These are phyloP conservation scores for Wickerhamiella vanderwaltii DNA, from an alignment of 805 yeast genomes.

Conservation along the genomic window DNA sequence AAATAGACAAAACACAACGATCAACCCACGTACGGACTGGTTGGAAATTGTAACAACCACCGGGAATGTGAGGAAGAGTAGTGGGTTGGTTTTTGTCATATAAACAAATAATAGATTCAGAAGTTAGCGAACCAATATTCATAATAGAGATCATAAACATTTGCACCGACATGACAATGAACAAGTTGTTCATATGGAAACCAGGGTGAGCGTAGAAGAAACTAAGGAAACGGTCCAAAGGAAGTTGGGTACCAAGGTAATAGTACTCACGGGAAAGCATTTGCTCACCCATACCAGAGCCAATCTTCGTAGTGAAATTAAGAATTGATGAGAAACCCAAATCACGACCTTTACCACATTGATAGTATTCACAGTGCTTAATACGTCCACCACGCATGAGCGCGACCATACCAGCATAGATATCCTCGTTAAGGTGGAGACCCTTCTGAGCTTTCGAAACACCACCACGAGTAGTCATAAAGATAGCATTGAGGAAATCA, in stretches of 20 bases:
- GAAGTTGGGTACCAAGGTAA: conserved; percentile 78
- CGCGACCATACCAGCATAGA: conserved; percentile 91
- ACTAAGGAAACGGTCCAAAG: conserved; percentile 78
- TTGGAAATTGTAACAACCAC: conserved; percentile 73
- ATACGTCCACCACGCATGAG: conserved; percentile 82
- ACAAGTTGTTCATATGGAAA: conserved; percentile 81
- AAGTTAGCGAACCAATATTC: conserved; percentile 64
- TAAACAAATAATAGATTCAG: conserved; percentile 58
- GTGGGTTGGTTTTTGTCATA: conserved; percentile 56
- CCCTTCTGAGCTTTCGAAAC: conserved; percentile 92
- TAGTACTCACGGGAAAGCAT: conserved; percentile 83
- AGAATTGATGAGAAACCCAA: conserved; percentile 84
- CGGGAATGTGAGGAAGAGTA: conserved; percentile 60
- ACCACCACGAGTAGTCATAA: conserved; percentile 94
- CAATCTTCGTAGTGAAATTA: conserved; percentile 90
- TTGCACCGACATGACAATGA: conserved; percentile 78
- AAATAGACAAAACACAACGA: conserved; percentile 75
- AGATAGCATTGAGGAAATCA: conserved; percentile 79
- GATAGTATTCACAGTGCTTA: conserved; percentile 90
- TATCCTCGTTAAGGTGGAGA: conserved; percentile 85
- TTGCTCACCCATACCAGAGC: conserved; percentile 98
- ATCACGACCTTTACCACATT: conserved; percentile 95
- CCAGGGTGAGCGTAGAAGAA: conserved; percentile 97
- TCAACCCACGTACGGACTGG: conserved; percentile 89
- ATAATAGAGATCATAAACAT: conserved; percentile 69